These are phyloP conservation scores for Kwoniella sp. DNA, from an alignment of 768 basidiomycete genomes.

Conservation along the genomic window DNA sequence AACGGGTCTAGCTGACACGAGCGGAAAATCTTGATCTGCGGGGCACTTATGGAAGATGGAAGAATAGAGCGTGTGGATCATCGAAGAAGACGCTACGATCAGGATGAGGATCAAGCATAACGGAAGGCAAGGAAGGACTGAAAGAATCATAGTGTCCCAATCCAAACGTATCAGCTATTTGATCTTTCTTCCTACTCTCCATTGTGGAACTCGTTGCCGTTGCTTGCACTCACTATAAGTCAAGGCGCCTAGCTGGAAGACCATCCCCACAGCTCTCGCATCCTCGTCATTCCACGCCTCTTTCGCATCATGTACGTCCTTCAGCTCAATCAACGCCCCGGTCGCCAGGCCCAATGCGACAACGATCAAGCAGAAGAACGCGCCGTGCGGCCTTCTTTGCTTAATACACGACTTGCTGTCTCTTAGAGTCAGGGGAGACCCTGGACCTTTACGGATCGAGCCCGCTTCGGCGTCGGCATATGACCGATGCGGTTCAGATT, in stretches of 20 bases:
- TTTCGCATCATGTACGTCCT: not conserved
- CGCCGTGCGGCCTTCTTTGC: not conserved
- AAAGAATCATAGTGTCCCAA: not conserved
- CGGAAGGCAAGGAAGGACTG: not conserved
- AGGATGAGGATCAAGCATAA: not conserved
- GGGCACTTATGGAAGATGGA: not conserved
- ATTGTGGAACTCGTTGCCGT: not conserved
- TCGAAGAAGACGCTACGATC: not conserved
- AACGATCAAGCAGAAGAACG: slow-evolving; percentile 2
- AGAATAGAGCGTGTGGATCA: not conserved
- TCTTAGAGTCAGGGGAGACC: not conserved
- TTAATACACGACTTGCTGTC: not conserved
- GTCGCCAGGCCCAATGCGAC: slow-evolving; percentile 1
- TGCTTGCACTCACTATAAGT: not conserved
- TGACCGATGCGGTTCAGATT: not conserved
- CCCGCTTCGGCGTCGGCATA: not conserved
- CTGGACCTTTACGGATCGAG: not conserved
- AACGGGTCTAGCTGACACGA: not conserved
- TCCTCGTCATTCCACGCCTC: not conserved
- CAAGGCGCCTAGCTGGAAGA: not conserved
- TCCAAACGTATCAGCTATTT: not conserved
- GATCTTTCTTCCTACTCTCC: not conserved
- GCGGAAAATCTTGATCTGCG: not conserved
- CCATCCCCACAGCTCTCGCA: not conserved
- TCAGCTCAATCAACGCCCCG: not conserved